Evolutionary conservation across 2,329 filamentous ascomycete genomes (phyloP).

Genomic region (Monilinia polystroma): DNA sequence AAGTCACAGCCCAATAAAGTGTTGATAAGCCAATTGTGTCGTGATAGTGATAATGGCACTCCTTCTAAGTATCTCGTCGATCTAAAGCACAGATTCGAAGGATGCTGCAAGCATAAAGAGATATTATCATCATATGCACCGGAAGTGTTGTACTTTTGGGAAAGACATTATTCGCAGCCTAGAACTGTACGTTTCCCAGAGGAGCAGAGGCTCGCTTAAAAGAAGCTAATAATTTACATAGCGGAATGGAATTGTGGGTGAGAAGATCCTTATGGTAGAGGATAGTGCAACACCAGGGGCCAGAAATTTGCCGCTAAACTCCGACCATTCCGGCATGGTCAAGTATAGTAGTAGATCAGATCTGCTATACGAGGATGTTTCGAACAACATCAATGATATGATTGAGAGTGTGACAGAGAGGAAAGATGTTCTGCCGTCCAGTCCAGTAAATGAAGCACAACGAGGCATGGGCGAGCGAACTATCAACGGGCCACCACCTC

Average conservation of each 20-base stretch:
- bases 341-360: constrained; percentile 15
- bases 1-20: constrained; percentile 22
- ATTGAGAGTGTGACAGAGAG: constrained; percentile 1
- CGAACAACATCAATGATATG: constrained; percentile 10
- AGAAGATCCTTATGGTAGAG: constrained; percentile 12
- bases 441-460: background rate
- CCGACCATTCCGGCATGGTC: constrained; percentile 22
- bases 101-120: constrained; percentile 2
- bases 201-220: background rate
- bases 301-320: constrained; percentile 1
- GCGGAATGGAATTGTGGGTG: background rate
- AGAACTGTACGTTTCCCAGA: background rate
- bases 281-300: constrained; percentile 16
- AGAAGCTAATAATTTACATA: background rate
- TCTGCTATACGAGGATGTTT: constrained; percentile 11
- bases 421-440: background rate
- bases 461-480: background rate
- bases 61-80: constrained; percentile 9
- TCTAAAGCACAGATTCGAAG: constrained; percentile 14
- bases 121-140: constrained; percentile 1
- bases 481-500: background rate
- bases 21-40: constrained; percentile 14
- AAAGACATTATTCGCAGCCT: constrained; percentile 8
- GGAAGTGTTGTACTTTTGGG: constrained; percentile 22
- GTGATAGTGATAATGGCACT: constrained; percentile 2